These are phyloP conservation scores for Blastocystis sp. DNA, from an alignment of 352 stramenopile genomes.

Conservation along the genomic window DNA sequence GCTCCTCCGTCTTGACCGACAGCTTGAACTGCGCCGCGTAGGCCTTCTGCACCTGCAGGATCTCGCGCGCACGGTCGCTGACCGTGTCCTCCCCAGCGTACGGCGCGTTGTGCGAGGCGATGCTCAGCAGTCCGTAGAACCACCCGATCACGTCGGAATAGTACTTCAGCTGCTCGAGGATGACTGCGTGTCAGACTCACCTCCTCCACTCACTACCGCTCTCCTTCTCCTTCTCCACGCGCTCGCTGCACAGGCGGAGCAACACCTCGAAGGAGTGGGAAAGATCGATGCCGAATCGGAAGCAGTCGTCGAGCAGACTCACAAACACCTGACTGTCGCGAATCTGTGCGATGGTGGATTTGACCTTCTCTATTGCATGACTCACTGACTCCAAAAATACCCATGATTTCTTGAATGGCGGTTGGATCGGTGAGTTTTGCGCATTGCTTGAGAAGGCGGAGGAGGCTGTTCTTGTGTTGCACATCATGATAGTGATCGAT, in stretches of 20 bases:
- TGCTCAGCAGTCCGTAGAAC: constrained; percentile 36
- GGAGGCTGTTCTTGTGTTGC: constrained; percentile 38
- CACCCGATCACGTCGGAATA: constrained; percentile 45
- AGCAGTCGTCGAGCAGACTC: constrained; percentile 50
- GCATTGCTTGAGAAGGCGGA: background rate
- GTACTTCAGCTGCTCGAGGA: constrained; percentile 22
- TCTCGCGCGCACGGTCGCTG: background rate
- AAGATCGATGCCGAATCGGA: constrained; percentile 35
- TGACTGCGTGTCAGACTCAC: background rate
- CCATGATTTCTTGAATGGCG: constrained; percentile 6
- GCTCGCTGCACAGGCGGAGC: constrained; percentile 16
- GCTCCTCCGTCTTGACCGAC: no score
- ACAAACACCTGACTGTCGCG: constrained; percentile 27
- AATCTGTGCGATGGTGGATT: constrained; percentile 2
- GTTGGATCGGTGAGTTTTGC: background rate
- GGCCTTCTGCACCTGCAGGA: constrained; percentile 32
- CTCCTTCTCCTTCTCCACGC: background rate
- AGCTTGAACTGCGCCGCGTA: constrained; percentile 30
- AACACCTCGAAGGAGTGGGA: constrained; percentile 19
- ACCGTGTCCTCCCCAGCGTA: background rate
- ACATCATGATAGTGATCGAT: constrained; percentile 16
- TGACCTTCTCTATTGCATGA: background rate
- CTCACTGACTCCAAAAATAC: background rate
- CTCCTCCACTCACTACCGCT: background rate
- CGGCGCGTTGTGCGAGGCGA: background rate